These are phyloP conservation scores for Lophiostoma macrostomum DNA, from an alignment of 495 filamentous ascomycete species.

Conservation along the genomic window DNA sequence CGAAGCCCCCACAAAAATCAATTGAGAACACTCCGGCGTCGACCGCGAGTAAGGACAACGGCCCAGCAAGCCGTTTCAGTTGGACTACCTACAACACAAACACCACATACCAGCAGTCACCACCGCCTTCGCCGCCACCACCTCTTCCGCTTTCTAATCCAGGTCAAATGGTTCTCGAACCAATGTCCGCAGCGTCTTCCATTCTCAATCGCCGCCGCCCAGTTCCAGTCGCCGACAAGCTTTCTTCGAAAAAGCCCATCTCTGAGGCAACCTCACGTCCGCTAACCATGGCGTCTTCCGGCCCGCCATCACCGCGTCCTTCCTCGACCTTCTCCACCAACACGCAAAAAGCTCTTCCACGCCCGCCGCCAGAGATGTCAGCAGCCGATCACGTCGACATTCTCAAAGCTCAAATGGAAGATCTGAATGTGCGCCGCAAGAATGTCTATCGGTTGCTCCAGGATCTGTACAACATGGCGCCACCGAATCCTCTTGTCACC, in stretches of 20 bases:
- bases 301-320: slow-evolving; percentile 30
- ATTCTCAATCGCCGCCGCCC: slow-evolving; percentile 33
- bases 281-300: slow-evolving; percentile 5
- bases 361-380: slow-evolving; percentile 55
- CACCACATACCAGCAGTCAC: slow-evolving; percentile 47
- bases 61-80: slow-evolving; percentile 69
- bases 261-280: slow-evolving; percentile 8
- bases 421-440: slow-evolving; percentile 61
- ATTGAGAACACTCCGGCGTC: slow-evolving; percentile 23
- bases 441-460: slow-evolving; percentile 58
- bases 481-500: slow-evolving; percentile 55
- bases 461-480: slow-evolving; percentile 41
- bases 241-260: slow-evolving; percentile 24
- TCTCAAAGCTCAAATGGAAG: slow-evolving; percentile 64
- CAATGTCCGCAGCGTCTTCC: slow-evolving; percentile 9
- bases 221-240: slow-evolving; percentile 15
- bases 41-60: slow-evolving; percentile 21
- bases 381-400: slow-evolving; percentile 61
- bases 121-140: slow-evolving; percentile 44
- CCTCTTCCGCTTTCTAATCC: slow-evolving; percentile 37
- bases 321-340: slow-evolving; percentile 44
- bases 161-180: too few relatives aligned
- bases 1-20: slow-evolving; percentile 23
- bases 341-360: slow-evolving; percentile 56
- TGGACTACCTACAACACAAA: slow-evolving; percentile 66